A percentile compares a stretch with the other conserved stretches of the same genome.
Evolutionary conservation across 2,329 filamentous ascomycete species (phyloP).

Genomic region (Fusarium kyushuense): DNA sequence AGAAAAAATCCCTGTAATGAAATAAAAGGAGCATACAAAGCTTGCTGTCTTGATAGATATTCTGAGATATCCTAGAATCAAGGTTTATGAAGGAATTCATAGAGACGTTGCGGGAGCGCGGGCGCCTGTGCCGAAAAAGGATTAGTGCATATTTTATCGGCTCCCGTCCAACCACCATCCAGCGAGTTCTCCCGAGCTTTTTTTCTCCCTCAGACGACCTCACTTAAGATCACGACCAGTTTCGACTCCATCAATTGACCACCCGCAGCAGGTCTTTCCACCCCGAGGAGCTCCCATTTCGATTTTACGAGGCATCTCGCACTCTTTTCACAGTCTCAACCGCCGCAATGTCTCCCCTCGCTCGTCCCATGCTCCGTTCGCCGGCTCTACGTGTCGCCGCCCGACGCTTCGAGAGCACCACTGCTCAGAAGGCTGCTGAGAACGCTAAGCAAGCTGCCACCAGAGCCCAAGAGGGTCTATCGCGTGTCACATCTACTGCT

Average conservation of each 20-base stretch:
- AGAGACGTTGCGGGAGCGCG: conserved; percentile 28
- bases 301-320: conserved; percentile 44
- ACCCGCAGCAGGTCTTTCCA: conserved; percentile 45
- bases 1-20: background rate
- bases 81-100: conserved; percentile 1
- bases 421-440: conserved; percentile 61
- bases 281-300: conserved; percentile 47
- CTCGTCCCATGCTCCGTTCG: conserved; percentile 61
- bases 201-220: conserved; percentile 56
- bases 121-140: conserved; percentile 46
- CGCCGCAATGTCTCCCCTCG: conserved; percentile 52
- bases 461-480: conserved; percentile 86
- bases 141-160: conserved; percentile 48
- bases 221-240: conserved; percentile 46
- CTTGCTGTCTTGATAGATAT: background rate
- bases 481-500: conserved; percentile 82
- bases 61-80: background rate
- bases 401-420: conserved; percentile 72
- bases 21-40: background rate
- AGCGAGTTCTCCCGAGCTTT: conserved; percentile 63
- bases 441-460: conserved; percentile 57
- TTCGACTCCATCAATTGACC: conserved; percentile 55
- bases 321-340: conserved; percentile 44
- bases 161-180: conserved; percentile 45
- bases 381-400: conserved; percentile 60